Base-by-base conservation (phyloP, 2,329 filamentous ascomycete genomes). In the Penicillium italicum region DNA sequence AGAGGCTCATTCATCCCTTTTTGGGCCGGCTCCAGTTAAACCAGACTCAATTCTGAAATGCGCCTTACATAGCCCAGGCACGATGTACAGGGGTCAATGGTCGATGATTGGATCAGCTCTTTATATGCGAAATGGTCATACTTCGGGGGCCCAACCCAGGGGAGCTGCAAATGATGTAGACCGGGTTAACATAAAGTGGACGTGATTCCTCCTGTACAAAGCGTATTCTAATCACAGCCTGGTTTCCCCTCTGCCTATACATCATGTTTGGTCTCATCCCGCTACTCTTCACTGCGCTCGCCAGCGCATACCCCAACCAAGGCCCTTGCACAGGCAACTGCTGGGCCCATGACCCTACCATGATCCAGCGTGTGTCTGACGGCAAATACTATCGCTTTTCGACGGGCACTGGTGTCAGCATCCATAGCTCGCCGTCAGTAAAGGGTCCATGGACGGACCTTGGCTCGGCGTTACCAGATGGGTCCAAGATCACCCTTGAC, bases 381-480 rank as follows among this genome's bases (percentile, higher is more conserved):
- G 79, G 80, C 28, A 79, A 69, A 1, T 83, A 82, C 66, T 82
- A 76, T 69, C 77, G 80, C 36, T 82, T 82, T 63, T 77, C 78
- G 0, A 83, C 80, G 0, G 78, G 78, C 14, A 74, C 72, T n/a
- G 76, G 77, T 51, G 76, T 83, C 24, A 70, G 75, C 11, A 76
- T 80, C 30, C 74, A 79, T 62, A 77, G 73, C 4, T 77, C 80
- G 0, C 66, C 74, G 0, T 63, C 70, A 1, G 69, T 83, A 40
- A 72, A 69, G 24, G 81, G 80, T 1, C 79, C 80, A 5, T 83
- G 80, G 80, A 75, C 68, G 0, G 75, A 76, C 59, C 69, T 75
- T 36, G 79, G 80, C 31, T 69, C 74, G 11, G 78, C 76, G 18
- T 68, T 83, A 18, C 72, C 77, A 1, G 62, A 59, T 8, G 76